A percentile compares a stretch with the other conserved stretches of the same genome.
Conservation (phyloP, 257 asterid species). For the Lycium barbarum region DNA sequence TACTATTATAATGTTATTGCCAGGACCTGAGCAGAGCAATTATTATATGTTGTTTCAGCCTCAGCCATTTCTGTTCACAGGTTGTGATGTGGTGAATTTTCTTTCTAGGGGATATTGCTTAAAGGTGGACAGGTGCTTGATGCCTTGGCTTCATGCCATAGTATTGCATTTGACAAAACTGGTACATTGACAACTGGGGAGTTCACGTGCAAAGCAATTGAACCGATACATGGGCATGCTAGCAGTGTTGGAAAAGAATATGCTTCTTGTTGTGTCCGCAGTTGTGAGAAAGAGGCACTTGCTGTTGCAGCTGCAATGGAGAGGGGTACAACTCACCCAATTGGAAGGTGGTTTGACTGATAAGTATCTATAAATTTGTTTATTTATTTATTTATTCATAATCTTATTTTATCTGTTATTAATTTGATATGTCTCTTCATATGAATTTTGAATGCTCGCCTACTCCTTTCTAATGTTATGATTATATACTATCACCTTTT, state of each 20-base stretch:
- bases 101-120: slow-evolving; percentile 87
- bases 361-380: neutral
- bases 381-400: neutral
- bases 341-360: slow-evolving; percentile 74
- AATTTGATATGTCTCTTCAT: neutral
- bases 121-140: slow-evolving; percentile 96
- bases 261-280: slow-evolving; percentile 85
- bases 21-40: slow-evolving; percentile 10
- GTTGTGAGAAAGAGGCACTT: slow-evolving; percentile 97
- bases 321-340: slow-evolving; percentile 99
- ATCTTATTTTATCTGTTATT: slow-evolving; percentile 11
- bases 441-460: neutral
- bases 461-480: neutral
- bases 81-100: slow-evolving; percentile 31
- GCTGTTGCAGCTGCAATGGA: slow-evolving; percentile 99
- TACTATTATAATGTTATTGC: slow-evolving; percentile 9
- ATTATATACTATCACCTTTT: neutral
- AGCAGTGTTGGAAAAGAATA: slow-evolving; percentile 42
- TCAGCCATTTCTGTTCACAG: slow-evolving; percentile 22
- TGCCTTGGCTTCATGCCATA: slow-evolving; percentile 94
- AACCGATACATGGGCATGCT: slow-evolving; percentile 93
- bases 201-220: slow-evolving; percentile 97
- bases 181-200: slow-evolving; percentile 99
- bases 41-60: slow-evolving; percentile 9
- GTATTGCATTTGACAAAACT: slow-evolving; percentile 97